These are phyloP conservation scores for Linum lewisii DNA, from an alignment of 345 rosid species.

Conservation along the genomic window DNA sequence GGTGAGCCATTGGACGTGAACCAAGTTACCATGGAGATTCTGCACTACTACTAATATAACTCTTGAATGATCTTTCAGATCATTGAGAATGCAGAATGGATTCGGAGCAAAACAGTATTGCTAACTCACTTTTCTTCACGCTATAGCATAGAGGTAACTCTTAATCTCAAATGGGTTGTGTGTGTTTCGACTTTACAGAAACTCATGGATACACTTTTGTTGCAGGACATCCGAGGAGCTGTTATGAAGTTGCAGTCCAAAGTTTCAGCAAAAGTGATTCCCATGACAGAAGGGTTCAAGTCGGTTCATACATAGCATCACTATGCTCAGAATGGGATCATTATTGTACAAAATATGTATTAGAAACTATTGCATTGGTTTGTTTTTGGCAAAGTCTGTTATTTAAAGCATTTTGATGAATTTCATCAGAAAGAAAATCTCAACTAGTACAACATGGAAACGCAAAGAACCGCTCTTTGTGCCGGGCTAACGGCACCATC, in stretches of 20 bases:
- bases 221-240: constrained; percentile 82
- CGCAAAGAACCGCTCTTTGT: not conserved
- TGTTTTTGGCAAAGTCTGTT: too few species aligned
- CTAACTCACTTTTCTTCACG: constrained; percentile 92
- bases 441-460: not conserved
- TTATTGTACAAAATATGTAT: not conserved
- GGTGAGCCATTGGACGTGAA: constrained; percentile 28
- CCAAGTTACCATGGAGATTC: not conserved
- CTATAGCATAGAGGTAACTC: constrained; percentile 65
- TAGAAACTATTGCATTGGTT: not conserved
- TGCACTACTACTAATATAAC: not conserved
- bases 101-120: constrained; percentile 60
- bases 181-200: not conserved
- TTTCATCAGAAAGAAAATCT: too few species aligned
- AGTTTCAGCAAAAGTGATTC: constrained; percentile 78
- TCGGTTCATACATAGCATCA: constrained; percentile 36
- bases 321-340: not conserved
- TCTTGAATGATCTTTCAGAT: constrained; percentile 37
- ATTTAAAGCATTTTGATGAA: too few species aligned
- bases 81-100: constrained; percentile 79
- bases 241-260: constrained; percentile 62
- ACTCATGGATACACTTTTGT: constrained; percentile 7
- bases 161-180: not conserved
- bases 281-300: constrained; percentile 87
- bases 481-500: not conserved